phyloP scores from a whole-genome alignment of 1,284 basidiomycete genomes.

The Cutaneotrichosporon sp. region DNA sequence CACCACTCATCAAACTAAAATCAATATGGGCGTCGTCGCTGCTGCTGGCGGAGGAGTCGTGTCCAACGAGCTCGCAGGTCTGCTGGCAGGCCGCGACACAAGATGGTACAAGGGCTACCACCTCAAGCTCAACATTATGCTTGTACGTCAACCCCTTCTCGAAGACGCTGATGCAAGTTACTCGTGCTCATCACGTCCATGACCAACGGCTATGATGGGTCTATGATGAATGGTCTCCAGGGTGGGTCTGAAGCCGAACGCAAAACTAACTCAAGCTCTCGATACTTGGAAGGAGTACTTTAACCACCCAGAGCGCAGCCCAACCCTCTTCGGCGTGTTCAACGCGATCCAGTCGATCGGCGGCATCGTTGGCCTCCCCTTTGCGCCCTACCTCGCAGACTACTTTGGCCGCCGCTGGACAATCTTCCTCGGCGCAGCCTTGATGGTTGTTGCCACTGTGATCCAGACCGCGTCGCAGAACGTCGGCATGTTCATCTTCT shows the following conservation, averaged over 20 bases:
- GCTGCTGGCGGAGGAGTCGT: conserved; percentile 7
- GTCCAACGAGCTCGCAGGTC: conserved; percentile 4
- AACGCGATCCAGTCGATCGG: conserved; percentile 38
- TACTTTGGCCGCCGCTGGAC: conserved; percentile 44
- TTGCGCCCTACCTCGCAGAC: conserved; percentile 36
- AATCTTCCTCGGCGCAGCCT: conserved; percentile 31
- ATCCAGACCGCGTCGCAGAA: conserved; percentile 55
- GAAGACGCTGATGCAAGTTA: conserved; percentile 21
- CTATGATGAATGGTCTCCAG: conserved; percentile 32
- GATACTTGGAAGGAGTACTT: conserved; percentile 20
- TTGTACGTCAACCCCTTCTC: conserved; percentile 12
- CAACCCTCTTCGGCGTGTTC: conserved; percentile 28
- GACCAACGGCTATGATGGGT: conserved; percentile 32
- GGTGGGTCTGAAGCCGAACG: too few relatives aligned
- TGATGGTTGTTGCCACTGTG: conserved; percentile 34
- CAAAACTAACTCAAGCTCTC: conserved; percentile 14
- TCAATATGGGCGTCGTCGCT: conserved; percentile 15
- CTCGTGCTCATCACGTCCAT: conserved; percentile 37
- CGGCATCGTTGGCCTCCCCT: conserved; percentile 29
- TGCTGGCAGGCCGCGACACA: conserved; percentile 33
- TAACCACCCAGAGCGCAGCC: conserved; percentile 12
- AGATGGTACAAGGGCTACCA: conserved; percentile 36
- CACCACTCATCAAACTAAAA: not conserved
- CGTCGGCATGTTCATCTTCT: conserved; percentile 65
- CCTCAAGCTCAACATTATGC: conserved; percentile 33